Conservation (phyloP, 257 asterid species). For the Gardenia jasminoides region DNA sequence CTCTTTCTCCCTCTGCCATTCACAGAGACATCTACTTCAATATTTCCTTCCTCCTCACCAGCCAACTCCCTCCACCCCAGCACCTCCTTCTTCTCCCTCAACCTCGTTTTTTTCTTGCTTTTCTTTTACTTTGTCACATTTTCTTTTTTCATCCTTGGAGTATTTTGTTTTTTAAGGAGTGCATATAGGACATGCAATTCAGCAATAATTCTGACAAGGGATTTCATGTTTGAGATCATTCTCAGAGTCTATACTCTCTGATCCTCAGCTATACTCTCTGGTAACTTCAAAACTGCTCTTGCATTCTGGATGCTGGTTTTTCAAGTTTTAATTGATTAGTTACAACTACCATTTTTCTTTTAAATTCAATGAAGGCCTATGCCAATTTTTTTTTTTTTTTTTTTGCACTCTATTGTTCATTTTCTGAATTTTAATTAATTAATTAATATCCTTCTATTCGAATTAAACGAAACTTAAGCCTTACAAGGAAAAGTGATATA, state of each 20-base stretch:
- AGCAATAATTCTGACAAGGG: not conserved
- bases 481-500: no score
- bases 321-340: no score
- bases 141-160: no score
- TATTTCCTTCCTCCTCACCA: not conserved
- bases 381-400: no score
- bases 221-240: not conserved
- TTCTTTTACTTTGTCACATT: no score
- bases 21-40: conserved; percentile 13
- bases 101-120: no score
- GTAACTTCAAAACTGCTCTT: conserved; percentile 1
- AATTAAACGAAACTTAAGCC: no score
- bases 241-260: not conserved
- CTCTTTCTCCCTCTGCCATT: conserved; percentile 30
- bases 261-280: conserved; percentile 3
- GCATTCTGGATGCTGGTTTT: not conserved
- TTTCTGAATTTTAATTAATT: no score
- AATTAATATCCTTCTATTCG: no score
- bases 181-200: not conserved
- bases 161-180: not conserved
- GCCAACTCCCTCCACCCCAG: not conserved
- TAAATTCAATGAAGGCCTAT: not conserved
- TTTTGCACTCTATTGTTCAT: no score
- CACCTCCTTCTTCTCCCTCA: not conserved
- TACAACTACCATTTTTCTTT: no score